phyloP scores from a whole-genome alignment of 2,329 filamentous ascomycete species.

The Cytospora piceae region DNA sequence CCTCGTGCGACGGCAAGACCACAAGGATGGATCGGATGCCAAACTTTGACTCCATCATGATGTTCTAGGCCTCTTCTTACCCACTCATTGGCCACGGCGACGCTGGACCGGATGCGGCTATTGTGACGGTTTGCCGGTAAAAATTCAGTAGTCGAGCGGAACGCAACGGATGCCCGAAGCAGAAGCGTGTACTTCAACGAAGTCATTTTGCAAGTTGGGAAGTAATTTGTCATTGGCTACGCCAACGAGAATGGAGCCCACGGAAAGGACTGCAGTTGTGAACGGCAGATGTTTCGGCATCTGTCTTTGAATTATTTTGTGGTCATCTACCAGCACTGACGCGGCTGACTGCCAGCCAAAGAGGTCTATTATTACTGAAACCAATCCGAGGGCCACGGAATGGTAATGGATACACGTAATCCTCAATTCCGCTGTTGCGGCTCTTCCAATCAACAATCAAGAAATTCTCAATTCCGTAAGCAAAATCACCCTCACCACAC shows the following conservation, averaged over 20 bases:
- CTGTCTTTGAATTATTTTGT: background rate
- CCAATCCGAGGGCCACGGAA: background rate
- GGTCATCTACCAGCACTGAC: constrained; percentile 5
- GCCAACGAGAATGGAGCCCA: constrained; percentile 21
- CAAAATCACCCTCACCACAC: background rate
- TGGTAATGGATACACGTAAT: constrained; percentile 3
- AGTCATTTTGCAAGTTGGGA: background rate
- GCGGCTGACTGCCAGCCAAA: constrained; percentile 17
- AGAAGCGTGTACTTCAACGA: background rate
- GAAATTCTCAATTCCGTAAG: background rate
- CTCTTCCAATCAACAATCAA: background rate
- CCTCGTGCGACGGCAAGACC: constrained; percentile 14
- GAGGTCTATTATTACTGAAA: background rate
- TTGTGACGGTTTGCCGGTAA: background rate
- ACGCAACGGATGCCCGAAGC: background rate
- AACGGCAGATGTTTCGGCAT: constrained; percentile 17
- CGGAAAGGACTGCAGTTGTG: constrained; percentile 2
- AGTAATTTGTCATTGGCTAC: constrained; percentile 4
- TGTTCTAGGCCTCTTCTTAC: background rate
- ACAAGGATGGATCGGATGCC: constrained; percentile 12
- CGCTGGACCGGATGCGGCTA: background rate
- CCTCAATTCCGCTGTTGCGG: background rate
- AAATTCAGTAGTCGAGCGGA: background rate
- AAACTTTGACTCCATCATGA: constrained; percentile 6
- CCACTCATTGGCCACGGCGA: background rate